Conservation (phyloP, 129 eudicot species). For the Flaveria sonorensis region DNA sequence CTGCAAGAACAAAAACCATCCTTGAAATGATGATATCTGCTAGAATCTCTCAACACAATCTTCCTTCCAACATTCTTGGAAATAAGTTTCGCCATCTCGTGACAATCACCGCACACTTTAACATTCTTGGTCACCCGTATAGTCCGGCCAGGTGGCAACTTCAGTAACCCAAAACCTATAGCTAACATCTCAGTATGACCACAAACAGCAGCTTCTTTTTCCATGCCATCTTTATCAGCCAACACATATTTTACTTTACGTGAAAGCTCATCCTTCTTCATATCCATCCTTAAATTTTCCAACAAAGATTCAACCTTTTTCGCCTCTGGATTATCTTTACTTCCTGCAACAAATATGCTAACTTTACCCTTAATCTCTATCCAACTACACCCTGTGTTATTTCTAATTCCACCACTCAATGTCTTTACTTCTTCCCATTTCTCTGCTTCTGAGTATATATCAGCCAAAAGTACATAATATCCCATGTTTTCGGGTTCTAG, state of each 20-base stretch:
- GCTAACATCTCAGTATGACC: constrained; percentile 76
- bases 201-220: constrained; percentile 50
- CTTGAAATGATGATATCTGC: constrained; percentile 69
- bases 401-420: constrained; percentile 44
- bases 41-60: constrained; percentile 62
- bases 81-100: constrained; percentile 64
- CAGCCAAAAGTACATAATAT: constrained; percentile 51
- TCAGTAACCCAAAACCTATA: constrained; percentile 58
- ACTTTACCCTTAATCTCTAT: constrained; percentile 61
- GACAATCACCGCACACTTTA: constrained; percentile 60
- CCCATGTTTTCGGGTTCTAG: constrained; percentile 66
- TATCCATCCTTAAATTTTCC: constrained; percentile 37
- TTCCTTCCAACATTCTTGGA: constrained; percentile 57
- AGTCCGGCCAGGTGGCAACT: constrained; percentile 50
- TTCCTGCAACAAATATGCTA: constrained; percentile 50
- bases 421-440: constrained; percentile 61
- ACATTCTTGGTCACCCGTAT: constrained; percentile 64
- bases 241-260: constrained; percentile 34
- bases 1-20: constrained; percentile 77
- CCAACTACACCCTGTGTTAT: constrained; percentile 63
- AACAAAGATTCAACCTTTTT: constrained; percentile 41
- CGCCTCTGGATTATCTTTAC: constrained; percentile 42
- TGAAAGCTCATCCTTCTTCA: constrained; percentile 45
- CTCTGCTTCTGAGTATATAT: constrained; percentile 60
- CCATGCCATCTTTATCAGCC: constrained; percentile 45